Evolutionary conservation across 2,329 filamentous ascomycete species (phyloP).

Genomic region (Xylaria sp.): DNA sequence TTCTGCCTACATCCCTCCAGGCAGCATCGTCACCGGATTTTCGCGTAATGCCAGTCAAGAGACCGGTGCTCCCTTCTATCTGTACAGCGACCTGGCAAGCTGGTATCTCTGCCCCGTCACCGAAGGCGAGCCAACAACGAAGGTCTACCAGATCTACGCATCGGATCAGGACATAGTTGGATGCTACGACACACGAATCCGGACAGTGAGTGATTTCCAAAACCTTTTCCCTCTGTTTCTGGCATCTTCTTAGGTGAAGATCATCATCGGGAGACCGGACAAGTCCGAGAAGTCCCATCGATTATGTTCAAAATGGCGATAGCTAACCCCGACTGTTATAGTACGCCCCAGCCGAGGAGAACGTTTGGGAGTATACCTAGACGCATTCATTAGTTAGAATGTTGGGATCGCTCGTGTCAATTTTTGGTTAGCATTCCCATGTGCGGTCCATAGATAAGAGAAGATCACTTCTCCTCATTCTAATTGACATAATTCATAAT

Average conservation of each 20-base stretch:
- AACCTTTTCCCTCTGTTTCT: not conserved
- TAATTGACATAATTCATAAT: not conserved
- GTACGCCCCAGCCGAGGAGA: not conserved
- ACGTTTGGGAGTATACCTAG: conserved; percentile 32
- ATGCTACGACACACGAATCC: conserved; percentile 24
- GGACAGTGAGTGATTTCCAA: conserved; percentile 16
- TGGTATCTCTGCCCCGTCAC: conserved; percentile 37
- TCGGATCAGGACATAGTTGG: not conserved
- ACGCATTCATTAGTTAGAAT: not conserved
- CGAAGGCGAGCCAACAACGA: conserved; percentile 38
- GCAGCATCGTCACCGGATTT: conserved; percentile 37
- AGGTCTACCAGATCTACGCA: conserved; percentile 41
- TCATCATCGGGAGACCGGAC: not conserved
- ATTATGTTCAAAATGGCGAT: not conserved
- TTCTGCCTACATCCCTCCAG: conserved; percentile 38
- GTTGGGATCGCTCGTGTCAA: not conserved
- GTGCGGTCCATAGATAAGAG: not conserved
- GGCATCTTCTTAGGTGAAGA: not conserved
- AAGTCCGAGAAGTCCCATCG: not conserved
- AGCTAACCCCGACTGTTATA: conserved; percentile 2
- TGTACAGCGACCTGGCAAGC: conserved; percentile 19
- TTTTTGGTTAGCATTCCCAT: not conserved
- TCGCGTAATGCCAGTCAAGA: conserved; percentile 28
- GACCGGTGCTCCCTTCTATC: conserved; percentile 28
- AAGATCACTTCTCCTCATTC: not conserved